A percentile compares a stretch with the other conserved stretches of the same genome.
Evolutionary conservation across 257 asterid genomes (phyloP).

Genomic region (Petrea volubilis): DNA sequence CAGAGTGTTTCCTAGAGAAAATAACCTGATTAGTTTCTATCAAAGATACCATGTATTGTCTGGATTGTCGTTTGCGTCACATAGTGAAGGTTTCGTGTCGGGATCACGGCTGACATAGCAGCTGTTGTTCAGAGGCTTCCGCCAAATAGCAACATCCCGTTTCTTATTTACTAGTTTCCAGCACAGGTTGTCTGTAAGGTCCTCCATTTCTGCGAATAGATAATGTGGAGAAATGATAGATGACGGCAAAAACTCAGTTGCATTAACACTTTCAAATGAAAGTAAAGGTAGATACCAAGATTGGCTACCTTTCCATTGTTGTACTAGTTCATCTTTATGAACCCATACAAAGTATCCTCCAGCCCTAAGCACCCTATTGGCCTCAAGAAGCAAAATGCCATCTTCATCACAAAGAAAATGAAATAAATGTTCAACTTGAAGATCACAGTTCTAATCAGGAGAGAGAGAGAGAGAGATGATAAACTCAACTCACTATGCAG

Average conservation of each 20-base stretch:
- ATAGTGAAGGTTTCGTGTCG: slow-evolving; percentile 41
- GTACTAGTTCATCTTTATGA: slow-evolving; percentile 22
- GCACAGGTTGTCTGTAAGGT: slow-evolving; percentile 47
- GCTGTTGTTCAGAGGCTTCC: slow-evolving; percentile 55
- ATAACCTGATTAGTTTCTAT: background rate
- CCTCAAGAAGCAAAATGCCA: slow-evolving; percentile 69
- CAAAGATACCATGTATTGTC: slow-evolving; percentile 56
- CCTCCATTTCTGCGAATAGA: slow-evolving; percentile 48
- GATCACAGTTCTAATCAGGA: background rate
- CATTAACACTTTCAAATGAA: background rate
- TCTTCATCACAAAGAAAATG: slow-evolving; percentile 33
- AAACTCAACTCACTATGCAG: background rate
- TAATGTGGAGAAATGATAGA: background rate
- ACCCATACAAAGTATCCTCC: slow-evolving; percentile 66
- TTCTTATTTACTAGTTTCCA: slow-evolving; percentile 60
- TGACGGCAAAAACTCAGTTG: background rate
- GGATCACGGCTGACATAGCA: slow-evolving; percentile 52
- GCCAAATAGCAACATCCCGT: slow-evolving; percentile 56
- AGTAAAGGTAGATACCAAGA: slow-evolving; percentile 1
- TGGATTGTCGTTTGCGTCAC: slow-evolving; percentile 45
- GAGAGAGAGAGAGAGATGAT: background rate
- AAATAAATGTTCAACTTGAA: background rate
- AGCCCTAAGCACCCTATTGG: slow-evolving; percentile 65
- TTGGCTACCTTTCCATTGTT: slow-evolving; percentile 52
- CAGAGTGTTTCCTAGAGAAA: background rate